Evolutionary conservation across 805 yeast genomes (phyloP).

Genomic region (Wickerhamiella azyma): DNA sequence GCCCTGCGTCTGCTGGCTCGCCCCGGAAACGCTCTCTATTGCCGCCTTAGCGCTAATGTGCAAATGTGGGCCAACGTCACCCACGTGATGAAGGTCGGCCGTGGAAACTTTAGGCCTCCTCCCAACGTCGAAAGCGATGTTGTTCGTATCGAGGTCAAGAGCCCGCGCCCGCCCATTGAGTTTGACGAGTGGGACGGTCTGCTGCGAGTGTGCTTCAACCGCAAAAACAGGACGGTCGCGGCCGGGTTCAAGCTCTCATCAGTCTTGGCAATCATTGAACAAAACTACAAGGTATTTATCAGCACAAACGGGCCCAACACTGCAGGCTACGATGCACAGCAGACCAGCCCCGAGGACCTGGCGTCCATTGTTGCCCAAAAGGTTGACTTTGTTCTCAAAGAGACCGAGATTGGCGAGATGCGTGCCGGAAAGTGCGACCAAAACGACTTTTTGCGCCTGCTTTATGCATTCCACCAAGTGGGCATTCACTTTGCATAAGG

Average conservation of each 20-base stretch:
- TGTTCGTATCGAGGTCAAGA: slow-evolving; percentile 81
- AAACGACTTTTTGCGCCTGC: slow-evolving; percentile 67
- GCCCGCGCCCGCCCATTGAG: slow-evolving; percentile 87
- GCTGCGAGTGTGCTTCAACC: slow-evolving; percentile 75
- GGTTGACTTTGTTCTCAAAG: slow-evolving; percentile 57
- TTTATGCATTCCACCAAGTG: slow-evolving; percentile 91
- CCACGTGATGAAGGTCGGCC: slow-evolving; percentile 96
- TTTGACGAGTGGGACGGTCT: slow-evolving; percentile 96
- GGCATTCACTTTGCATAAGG: slow-evolving; percentile 85
- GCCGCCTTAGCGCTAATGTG: slow-evolving; percentile 88
- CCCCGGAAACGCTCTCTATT: slow-evolving; percentile 91
- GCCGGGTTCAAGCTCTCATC: slow-evolving; percentile 83
- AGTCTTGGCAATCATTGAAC: slow-evolving; percentile 67
- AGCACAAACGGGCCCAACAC: slow-evolving; percentile 36
- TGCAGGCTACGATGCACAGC: slow-evolving; percentile 30
- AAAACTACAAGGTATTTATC: slow-evolving; percentile 72
- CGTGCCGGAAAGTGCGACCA: slow-evolving; percentile 93
- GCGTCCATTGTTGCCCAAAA: slow-evolving; percentile 47
- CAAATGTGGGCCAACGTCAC: slow-evolving; percentile 99
- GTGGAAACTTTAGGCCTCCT: slow-evolving; percentile 93
- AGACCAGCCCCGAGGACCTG: slow-evolving; percentile 24
- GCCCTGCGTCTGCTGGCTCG: slow-evolving; percentile 86
- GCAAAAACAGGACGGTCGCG: slow-evolving; percentile 83
- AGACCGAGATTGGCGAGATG: slow-evolving; percentile 69
- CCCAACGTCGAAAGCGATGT: slow-evolving; percentile 97